Conservation (phyloP, 2,329 filamentous ascomycete genomes). For the Massarina eburnea region DNA sequence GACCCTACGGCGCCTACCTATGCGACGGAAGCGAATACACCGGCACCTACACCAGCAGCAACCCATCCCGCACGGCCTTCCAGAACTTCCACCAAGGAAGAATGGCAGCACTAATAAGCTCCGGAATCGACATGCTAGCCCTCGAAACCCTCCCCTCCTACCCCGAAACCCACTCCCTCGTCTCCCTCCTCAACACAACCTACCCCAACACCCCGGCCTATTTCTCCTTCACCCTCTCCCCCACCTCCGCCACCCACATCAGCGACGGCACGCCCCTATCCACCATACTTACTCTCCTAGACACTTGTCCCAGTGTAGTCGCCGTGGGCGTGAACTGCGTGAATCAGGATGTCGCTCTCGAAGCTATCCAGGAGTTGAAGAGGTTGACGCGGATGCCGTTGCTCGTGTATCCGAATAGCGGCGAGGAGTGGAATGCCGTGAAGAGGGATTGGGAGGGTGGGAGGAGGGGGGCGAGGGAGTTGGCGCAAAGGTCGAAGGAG, state of each 20-base stretch:
- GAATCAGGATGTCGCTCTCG: conserved; percentile 35
- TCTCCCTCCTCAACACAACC: conserved; percentile 42
- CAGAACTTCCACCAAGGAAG: conserved; percentile 48
- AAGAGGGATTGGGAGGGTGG: conserved; percentile 40
- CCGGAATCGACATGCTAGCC: conserved; percentile 48
- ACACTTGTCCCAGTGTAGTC: conserved; percentile 36
- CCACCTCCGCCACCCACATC: conserved; percentile 32
- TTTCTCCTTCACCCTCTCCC: conserved; percentile 46
- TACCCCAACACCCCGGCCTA: conserved; percentile 43
- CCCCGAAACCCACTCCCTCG: conserved; percentile 43
- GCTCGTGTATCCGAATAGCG: conserved; percentile 50
- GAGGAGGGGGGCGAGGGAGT: conserved; percentile 19
- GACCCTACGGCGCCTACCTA: conserved; percentile 52
- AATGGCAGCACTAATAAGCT: conserved; percentile 44
- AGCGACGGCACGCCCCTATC: conserved; percentile 46
- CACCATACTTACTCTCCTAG: conserved; percentile 35
- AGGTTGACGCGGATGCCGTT: conserved; percentile 37
- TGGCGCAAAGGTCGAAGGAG: conserved; percentile 33
- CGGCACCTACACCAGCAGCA: conserved; percentile 44
- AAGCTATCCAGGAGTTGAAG: conserved; percentile 36
- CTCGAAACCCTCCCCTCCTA: conserved; percentile 50
- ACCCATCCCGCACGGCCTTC: conserved; percentile 25
- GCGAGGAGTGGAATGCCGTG: conserved; percentile 49
- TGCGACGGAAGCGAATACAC: conserved; percentile 51
- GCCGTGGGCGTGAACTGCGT: conserved; percentile 52